Conservation (phyloP, 306 rosid genomes). For the Lupinus albus region DNA sequence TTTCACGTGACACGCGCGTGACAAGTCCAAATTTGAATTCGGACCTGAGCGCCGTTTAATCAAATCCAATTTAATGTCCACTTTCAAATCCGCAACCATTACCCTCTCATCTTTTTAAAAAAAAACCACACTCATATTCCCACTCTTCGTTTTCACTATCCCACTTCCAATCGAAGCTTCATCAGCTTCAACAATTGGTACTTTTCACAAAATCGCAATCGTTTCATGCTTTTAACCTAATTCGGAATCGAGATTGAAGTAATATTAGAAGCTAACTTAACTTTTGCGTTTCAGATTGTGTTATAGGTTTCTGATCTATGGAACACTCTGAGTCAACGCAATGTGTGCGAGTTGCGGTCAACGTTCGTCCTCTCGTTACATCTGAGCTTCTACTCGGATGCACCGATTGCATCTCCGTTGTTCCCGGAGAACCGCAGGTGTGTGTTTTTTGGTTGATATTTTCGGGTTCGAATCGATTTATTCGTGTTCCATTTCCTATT, state of each 20-base stretch:
- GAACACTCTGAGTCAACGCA: slow-evolving; percentile 67
- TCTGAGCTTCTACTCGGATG: slow-evolving; percentile 85
- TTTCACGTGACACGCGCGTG: slow-evolving; percentile 56
- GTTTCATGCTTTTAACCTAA: not conserved
- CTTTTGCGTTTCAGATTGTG: not conserved
- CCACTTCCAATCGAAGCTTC: no score
- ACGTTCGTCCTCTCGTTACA: slow-evolving; percentile 79
- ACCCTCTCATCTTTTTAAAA: slow-evolving; percentile 35
- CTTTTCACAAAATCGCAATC: not conserved
- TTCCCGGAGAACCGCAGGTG: slow-evolving; percentile 91
- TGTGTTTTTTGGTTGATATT: not conserved
- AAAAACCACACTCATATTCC: not conserved
- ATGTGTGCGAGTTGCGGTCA: slow-evolving; percentile 86
- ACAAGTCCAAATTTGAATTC: slow-evolving; percentile 60
- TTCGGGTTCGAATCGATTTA: not conserved
- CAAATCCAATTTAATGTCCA: slow-evolving; percentile 56
- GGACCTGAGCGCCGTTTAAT: slow-evolving; percentile 60
- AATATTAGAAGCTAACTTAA: not conserved
- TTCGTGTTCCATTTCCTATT: not conserved
- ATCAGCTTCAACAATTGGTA: not conserved
- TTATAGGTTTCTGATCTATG: slow-evolving; percentile 56
- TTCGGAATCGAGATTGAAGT: not conserved
- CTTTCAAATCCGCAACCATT: slow-evolving; percentile 53
- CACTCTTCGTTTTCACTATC: not conserved
- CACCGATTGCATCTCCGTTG: slow-evolving; percentile 84